Percentiles rank a stretch among this genome's conserved stretches.
phyloP scores from a whole-genome alignment of 2,329 filamentous ascomycete genomes.

The Aspergillus sp. region DNA sequence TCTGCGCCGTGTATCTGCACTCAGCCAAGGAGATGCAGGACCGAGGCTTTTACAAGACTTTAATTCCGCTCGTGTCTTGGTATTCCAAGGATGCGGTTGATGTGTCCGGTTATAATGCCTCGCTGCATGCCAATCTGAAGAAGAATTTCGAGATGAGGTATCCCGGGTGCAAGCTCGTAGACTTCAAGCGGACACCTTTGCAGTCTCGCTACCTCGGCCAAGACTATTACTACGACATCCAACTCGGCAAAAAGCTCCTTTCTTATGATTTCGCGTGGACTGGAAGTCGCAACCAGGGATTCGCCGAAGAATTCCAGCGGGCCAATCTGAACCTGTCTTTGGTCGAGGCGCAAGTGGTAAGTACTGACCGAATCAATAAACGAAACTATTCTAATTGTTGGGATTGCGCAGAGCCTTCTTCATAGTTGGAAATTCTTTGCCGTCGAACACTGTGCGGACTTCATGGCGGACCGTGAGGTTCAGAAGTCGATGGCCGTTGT shows the following conservation, averaged over 20 bases:
- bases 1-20: constrained; percentile 88
- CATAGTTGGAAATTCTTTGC: constrained; percentile 88
- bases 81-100: constrained; percentile 75
- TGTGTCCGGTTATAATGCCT: constrained; percentile 82
- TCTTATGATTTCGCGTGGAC: constrained; percentile 77
- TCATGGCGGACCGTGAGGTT: constrained; percentile 57
- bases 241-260: constrained; percentile 74
- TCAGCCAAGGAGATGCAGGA: constrained; percentile 77
- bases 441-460: constrained; percentile 74
- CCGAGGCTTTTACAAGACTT: constrained; percentile 65
- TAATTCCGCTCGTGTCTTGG: constrained; percentile 76
- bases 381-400: constrained; percentile 29
- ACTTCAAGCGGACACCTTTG: constrained; percentile 76
- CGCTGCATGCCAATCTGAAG: constrained; percentile 80
- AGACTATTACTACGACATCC: constrained; percentile 82
- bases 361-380: constrained; percentile 30
- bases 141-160: constrained; percentile 83
- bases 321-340: constrained; percentile 90
- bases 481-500: constrained; percentile 73
- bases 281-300: constrained; percentile 68
- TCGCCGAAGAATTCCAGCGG: constrained; percentile 76
- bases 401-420: constrained; percentile 65
- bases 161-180: constrained; percentile 68
- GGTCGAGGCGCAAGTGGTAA: constrained; percentile 85
- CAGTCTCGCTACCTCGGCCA: constrained; percentile 67